phyloP scores from a whole-genome alignment of 768 basidiomycete species.

The Lyophyllum decastes region DNA sequence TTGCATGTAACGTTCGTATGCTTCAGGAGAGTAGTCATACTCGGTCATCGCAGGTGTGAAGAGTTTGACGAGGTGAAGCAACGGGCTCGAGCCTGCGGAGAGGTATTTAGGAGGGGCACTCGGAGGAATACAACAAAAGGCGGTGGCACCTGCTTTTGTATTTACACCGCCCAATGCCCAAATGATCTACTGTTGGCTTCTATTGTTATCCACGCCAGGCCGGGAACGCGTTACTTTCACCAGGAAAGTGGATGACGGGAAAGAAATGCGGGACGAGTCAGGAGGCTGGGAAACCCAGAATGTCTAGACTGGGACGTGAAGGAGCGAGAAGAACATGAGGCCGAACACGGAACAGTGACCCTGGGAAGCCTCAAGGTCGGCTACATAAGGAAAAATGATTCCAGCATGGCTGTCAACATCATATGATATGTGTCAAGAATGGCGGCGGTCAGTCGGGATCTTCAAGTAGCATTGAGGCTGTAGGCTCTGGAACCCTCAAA shows the following conservation, averaged over 20 bases:
- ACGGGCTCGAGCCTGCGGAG: background rate
- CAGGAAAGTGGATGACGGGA: constrained; percentile 9
- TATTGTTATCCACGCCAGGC: constrained; percentile 13
- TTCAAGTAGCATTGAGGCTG: background rate
- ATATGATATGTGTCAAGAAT: background rate
- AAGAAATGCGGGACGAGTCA: constrained; percentile 2
- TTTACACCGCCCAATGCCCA: background rate
- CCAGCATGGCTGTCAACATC: background rate
- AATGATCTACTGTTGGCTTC: constrained; percentile 4
- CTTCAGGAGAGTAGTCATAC: constrained; percentile 63
- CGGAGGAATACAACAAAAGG: background rate
- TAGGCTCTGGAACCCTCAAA: no score
- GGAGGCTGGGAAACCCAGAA: background rate
- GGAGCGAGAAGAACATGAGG: constrained; percentile 11
- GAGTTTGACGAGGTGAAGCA: background rate
- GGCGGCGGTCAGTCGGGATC: background rate
- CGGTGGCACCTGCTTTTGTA: constrained; percentile 13
- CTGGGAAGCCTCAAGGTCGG: background rate
- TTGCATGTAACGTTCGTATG: constrained; percentile 47
- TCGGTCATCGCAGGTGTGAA: constrained; percentile 45
- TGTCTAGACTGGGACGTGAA: constrained; percentile 3
- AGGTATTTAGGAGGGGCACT: background rate
- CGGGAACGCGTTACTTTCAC: constrained; percentile 8
- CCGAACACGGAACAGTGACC: constrained; percentile 10
- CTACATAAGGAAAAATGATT: constrained; percentile 6